Percentiles rank a stretch among this genome's conserved stretches.
Conservation (phyloP, 1,284 basidiomycete species). For the Ganoderma leucocontextum region DNA sequence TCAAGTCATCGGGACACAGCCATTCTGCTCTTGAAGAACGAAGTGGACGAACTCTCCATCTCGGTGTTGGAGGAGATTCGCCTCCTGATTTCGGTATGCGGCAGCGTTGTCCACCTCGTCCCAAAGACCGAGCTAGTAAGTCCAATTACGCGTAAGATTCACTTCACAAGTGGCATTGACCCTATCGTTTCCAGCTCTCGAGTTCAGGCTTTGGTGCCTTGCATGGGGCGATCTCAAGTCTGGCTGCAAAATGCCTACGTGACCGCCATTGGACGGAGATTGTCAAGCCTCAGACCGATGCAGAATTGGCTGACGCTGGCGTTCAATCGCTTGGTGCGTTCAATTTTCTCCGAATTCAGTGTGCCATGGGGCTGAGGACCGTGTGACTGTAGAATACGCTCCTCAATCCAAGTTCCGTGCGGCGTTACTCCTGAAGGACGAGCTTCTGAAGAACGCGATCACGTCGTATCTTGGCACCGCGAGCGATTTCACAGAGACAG, state of each 20-base stretch:
- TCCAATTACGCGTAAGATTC: conserved; percentile 18
- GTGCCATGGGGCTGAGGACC: background rate
- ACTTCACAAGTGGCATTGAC: background rate
- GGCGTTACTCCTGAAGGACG: conserved; percentile 58
- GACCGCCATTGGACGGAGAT: conserved; percentile 64
- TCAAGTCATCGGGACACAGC: conserved; percentile 83
- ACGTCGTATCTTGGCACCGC: conserved; percentile 72
- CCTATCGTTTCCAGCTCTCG: conserved; percentile 52
- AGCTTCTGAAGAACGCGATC: conserved; percentile 65
- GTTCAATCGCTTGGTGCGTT: conserved; percentile 60
- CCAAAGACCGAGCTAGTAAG: conserved; percentile 82
- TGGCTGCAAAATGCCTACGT: conserved; percentile 82
- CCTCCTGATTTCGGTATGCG: conserved; percentile 76
- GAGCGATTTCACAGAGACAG: conserved; percentile 78
- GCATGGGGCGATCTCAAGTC: conserved; percentile 80
- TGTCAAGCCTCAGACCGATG: conserved; percentile 75
- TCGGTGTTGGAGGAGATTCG: conserved; percentile 80
- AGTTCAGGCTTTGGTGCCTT: conserved; percentile 84
- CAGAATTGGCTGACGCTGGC: conserved; percentile 67
- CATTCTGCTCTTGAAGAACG: conserved; percentile 79
- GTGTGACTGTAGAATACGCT: conserved; percentile 52
- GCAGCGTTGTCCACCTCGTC: conserved; percentile 70
- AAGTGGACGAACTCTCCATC: conserved; percentile 68
- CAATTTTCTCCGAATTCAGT: conserved; percentile 26
- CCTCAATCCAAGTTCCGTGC: conserved; percentile 65